These are phyloP conservation scores for Lipomyces japonicus DNA, from an alignment of 805 yeast genomes.

Conservation along the genomic window DNA sequence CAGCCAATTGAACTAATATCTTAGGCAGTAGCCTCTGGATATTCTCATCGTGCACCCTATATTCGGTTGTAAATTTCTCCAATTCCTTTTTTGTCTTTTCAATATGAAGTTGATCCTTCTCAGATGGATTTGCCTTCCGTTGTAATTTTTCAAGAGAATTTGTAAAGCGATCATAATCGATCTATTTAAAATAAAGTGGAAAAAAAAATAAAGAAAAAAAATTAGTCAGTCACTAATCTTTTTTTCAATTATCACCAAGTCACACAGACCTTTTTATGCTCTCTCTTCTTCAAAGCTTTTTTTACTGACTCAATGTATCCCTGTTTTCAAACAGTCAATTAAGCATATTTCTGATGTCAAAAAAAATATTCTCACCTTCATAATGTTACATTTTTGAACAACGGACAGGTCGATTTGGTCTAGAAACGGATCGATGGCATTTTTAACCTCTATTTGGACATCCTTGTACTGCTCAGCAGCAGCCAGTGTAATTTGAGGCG, in stretches of 20 bases:
- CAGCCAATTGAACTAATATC: conserved; percentile 33
- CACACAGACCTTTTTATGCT: conserved; percentile 36
- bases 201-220: not conserved
- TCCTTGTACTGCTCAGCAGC: conserved; percentile 33
- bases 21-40: conserved; percentile 34
- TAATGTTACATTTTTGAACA: conserved; percentile 27
- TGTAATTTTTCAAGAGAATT: conserved; percentile 35
- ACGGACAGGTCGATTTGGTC: conserved; percentile 29
- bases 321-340: conserved; percentile 3
- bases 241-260: not conserved
- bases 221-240: not conserved
- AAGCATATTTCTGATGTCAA: not conserved
- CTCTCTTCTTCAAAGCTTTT: conserved; percentile 38
- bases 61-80: conserved; percentile 34
- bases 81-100: conserved; percentile 34
- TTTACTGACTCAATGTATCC: conserved; percentile 34
- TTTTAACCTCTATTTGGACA: conserved; percentile 28
- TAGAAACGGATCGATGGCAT: conserved; percentile 30
- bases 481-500: conserved; percentile 32
- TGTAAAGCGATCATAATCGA: conserved; percentile 38
- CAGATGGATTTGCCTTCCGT: conserved; percentile 32
- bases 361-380: conserved; percentile 15
- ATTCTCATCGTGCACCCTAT: conserved; percentile 34
- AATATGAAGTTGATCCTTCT: conserved; percentile 33
- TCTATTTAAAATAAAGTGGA: not conserved